These are phyloP conservation scores for Fusarium udum DNA, from an alignment of 2,329 filamentous ascomycete genomes.

Conservation along the genomic window DNA sequence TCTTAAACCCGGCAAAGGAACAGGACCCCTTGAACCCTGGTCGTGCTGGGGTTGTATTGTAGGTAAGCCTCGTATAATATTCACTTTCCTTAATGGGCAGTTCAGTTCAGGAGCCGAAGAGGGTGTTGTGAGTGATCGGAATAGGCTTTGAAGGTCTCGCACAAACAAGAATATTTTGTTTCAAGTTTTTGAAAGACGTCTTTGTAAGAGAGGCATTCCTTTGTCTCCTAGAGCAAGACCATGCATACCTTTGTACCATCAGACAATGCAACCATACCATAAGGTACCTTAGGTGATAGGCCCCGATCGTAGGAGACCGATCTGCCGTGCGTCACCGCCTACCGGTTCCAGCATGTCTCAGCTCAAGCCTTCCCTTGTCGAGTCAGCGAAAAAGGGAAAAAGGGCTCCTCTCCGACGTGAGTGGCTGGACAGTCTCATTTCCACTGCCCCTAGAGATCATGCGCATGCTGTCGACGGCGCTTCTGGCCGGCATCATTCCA, in stretches of 20 bases:
- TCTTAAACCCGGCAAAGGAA: constrained; percentile 7
- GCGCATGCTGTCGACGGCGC: constrained; percentile 2
- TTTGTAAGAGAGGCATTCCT: constrained; percentile 3
- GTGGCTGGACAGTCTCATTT: constrained; percentile 31
- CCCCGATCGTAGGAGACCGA: not conserved
- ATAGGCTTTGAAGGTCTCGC: not conserved
- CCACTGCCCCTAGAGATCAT: constrained; percentile 20
- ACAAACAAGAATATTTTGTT: not conserved
- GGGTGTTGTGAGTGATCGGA: not conserved
- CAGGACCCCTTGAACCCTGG: not conserved
- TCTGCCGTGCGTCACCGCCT: constrained; percentile 21
- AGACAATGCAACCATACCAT: not conserved
- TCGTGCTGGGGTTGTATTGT: not conserved
- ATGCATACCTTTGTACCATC: not conserved
- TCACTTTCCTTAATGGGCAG: constrained; percentile 10
- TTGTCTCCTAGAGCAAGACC: not conserved
- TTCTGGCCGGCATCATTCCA: constrained; percentile 17
- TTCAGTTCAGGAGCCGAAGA: not conserved
- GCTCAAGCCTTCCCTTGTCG: not conserved
- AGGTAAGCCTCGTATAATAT: constrained; percentile 9
- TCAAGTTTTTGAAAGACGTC: not conserved
- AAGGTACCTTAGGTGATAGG: too few relatives aligned
- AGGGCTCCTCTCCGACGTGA: constrained; percentile 8
- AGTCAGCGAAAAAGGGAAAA: constrained; percentile 21
- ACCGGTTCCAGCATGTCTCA: not conserved